Evolutionary conservation across 441 rosid genomes (phyloP).

Genomic region (Flueggea neowawraea): DNA sequence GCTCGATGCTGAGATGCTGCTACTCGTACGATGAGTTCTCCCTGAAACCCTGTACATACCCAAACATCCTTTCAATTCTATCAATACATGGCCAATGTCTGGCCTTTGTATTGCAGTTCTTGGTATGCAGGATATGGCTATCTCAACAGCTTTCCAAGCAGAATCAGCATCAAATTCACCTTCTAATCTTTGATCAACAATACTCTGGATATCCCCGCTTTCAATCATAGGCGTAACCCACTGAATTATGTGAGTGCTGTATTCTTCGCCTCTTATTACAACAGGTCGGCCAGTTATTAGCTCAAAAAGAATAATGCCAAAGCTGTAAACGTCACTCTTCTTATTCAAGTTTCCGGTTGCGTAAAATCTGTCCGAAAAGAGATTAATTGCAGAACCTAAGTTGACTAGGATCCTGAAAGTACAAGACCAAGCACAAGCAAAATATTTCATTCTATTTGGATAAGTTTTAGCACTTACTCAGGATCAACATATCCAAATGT

Average conservation of each 20-base stretch:
- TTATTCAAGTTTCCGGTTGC: conserved; percentile 14
- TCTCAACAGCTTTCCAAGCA: conserved; percentile 38
- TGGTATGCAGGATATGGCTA: conserved; percentile 39
- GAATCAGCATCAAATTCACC: conserved; percentile 27
- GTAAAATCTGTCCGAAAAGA: conserved; percentile 17
- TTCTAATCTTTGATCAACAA: conserved; percentile 37
- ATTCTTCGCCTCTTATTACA: conserved; percentile 11
- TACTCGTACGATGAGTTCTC: too few relatives aligned
- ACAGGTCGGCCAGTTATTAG: conserved; percentile 35
- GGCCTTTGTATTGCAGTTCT: conserved; percentile 31
- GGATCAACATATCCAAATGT: too few relatives aligned
- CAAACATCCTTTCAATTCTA: conserved; percentile 38
- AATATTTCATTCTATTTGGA: too few relatives aligned
- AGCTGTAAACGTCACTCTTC: conserved; percentile 45
- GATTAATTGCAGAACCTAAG: too few relatives aligned
- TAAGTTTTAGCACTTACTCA: too few relatives aligned
- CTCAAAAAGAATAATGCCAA: conserved; percentile 38
- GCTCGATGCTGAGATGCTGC: too few relatives aligned
- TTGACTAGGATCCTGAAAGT: too few relatives aligned
- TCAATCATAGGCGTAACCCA: conserved; percentile 22
- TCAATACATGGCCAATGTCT: conserved; percentile 27
- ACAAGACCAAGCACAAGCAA: too few relatives aligned
- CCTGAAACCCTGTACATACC: conserved; percentile 8
- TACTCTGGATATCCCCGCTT: conserved; percentile 32
- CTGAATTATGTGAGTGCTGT: conserved; percentile 18